Base-by-base conservation (phyloP, 164 flowering plant genomes). In the Chimonanthus praecox region DNA sequence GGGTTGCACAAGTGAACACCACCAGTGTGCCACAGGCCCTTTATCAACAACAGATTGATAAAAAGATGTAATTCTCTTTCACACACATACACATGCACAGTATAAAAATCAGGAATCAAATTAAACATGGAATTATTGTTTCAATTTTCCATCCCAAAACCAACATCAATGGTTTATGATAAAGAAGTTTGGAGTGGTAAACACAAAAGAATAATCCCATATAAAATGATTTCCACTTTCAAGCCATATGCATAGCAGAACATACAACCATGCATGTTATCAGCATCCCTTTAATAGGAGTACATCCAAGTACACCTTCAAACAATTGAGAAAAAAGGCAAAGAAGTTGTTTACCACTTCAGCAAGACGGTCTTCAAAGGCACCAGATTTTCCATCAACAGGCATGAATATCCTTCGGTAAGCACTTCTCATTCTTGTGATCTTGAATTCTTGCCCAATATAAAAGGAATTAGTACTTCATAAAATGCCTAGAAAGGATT, bases 341-440 rank as follows among this genome's bases (percentile, higher is more conserved):
- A 11, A 54, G 33, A n/a, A 62, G 61, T 73, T 49, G 6, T 70
- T 13, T 89, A 92, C 99, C 95, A 92, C 84, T 85, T 87, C 83
- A 20, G 80, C 69, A 60, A 92, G 90, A 44, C 97, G 92, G 48
- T 87, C 90, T 69, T 87, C 94, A 75, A 92, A 77, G 67, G 86
- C 77, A 49, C 81, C 80, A 44, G 83, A 73, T 62, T 75, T 80
- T n/a, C 78, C 76, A 78, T 82, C 82, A 71, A 21, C 61, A 16
- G 92, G 78, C 87, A 94, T 85, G 83, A 92, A 92, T 80, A 92
- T 84, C 78, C 85, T 88, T 73, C 82, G 73, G 77, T 91, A 92
- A 75, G 99, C 95, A 70, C 77, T 70, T 81, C 89, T 87, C 83
- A 92, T 82, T 81, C 91, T 85, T 82, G 70, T 86, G 72, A 92